A percentile compares a stretch with the other conserved stretches of the same genome.
These are phyloP conservation scores for Colletotrichum falcatum DNA, from an alignment of 2,329 filamentous ascomycete genomes.

Conservation along the genomic window DNA sequence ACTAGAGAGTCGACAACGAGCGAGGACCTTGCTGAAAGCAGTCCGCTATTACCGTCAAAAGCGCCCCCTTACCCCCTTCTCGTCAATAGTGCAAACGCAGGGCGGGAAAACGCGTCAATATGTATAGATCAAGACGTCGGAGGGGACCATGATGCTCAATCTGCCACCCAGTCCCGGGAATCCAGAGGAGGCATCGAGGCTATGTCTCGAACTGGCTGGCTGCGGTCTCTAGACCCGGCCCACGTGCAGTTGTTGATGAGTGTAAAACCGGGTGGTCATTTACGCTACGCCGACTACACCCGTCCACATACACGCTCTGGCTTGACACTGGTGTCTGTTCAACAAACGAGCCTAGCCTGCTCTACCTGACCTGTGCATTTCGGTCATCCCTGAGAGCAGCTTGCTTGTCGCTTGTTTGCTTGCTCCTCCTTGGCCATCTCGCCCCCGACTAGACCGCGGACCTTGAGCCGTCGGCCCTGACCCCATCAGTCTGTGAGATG, in stretches of 20 bases:
- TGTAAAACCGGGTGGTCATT: conserved; percentile 5
- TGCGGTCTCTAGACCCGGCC: background rate
- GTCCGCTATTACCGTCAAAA: conserved; percentile 17
- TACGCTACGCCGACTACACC: conserved; percentile 8
- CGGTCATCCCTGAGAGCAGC: conserved; percentile 11
- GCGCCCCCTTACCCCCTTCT: background rate
- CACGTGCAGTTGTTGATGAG: conserved; percentile 2
- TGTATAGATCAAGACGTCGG: background rate
- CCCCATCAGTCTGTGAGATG: conserved; percentile 16
- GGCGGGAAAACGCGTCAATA: background rate
- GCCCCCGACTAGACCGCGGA: conserved; percentile 1
- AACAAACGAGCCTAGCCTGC: background rate
- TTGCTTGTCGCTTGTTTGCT: conserved; percentile 8
- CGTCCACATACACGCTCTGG: background rate
- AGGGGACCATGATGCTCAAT: background rate
- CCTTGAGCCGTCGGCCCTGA: background rate
- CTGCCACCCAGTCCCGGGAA: background rate
- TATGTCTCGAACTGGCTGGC: conserved; percentile 23
- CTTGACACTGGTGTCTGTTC: conserved; percentile 9
- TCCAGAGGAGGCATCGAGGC: conserved; percentile 5
- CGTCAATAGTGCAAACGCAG: conserved; percentile 8
- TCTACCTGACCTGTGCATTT: conserved; percentile 18
- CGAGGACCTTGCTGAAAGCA: background rate
- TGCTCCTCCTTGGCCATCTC: background rate
- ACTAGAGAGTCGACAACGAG: background rate